phyloP scores from a whole-genome alignment of 2,329 filamentous ascomycete genomes.

The Emmonsia crescens region DNA sequence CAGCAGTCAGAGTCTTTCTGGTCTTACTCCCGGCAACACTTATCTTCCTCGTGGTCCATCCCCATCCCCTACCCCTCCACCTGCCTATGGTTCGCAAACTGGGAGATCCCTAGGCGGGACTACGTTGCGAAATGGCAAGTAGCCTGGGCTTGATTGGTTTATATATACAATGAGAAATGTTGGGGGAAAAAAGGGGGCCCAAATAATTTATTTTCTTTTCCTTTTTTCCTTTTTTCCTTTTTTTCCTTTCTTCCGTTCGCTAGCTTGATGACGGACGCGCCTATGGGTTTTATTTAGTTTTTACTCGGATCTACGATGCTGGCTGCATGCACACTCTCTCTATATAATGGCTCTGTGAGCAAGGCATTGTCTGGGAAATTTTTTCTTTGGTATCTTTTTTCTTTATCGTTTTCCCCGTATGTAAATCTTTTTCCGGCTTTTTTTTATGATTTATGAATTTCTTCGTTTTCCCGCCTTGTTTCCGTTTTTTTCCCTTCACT shows the following conservation, averaged over 20 bases:
- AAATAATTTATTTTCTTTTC: conserved; percentile 10
- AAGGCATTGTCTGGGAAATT: too few relatives aligned
- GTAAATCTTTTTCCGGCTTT: too few relatives aligned
- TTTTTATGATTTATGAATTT: neutral
- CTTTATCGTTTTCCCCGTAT: too few relatives aligned
- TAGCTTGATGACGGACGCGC: neutral
- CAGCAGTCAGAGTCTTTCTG: conserved; percentile 1
- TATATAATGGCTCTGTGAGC: too few relatives aligned
- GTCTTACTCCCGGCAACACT: neutral
- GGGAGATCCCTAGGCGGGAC: conserved; percentile 26
- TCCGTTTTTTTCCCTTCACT: neutral
- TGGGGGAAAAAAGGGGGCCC: conserved; percentile 12
- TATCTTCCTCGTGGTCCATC: conserved; percentile 19
- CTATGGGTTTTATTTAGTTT: neutral
- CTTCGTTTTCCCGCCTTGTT: neutral
- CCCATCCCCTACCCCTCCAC: conserved; percentile 29
- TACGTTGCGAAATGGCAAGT: conserved; percentile 24
- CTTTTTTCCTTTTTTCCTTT: conserved; percentile 9
- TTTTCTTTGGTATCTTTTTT: too few relatives aligned
- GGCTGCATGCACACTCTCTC: too few relatives aligned
- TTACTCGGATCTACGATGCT: neutral
- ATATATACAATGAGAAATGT: neutral
- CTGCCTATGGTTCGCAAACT: conserved; percentile 29
- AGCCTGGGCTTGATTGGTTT: conserved; percentile 14
- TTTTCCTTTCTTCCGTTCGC: neutral